A percentile compares a stretch with the other conserved stretches of the same genome.
These are phyloP conservation scores for Dendrostoma leiphaemia DNA, from an alignment of 2,329 filamentous ascomycete species.

Conservation along the genomic window DNA sequence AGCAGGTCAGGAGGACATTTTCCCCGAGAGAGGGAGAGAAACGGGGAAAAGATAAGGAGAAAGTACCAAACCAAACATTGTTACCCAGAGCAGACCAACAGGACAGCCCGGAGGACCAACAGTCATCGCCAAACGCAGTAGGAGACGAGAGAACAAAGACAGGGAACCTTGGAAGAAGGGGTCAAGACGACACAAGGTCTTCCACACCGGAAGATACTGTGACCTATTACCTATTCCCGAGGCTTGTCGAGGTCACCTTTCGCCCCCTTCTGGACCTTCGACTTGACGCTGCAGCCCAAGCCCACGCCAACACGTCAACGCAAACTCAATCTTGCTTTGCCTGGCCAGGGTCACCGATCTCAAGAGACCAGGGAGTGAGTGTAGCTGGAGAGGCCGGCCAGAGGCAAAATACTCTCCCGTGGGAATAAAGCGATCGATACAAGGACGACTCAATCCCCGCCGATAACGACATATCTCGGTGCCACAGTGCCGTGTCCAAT, in stretches of 20 bases:
- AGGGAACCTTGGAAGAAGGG: background rate
- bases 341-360: too few relatives aligned
- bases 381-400: too few relatives aligned
- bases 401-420: background rate
- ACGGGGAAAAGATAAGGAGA: background rate
- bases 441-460: background rate
- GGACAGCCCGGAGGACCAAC: too few relatives aligned
- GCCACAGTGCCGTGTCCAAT: background rate
- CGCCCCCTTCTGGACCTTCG: too few relatives aligned
- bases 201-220: too few relatives aligned
- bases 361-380: background rate
- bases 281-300: background rate
- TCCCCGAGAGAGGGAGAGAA: background rate
- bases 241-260: too few relatives aligned
- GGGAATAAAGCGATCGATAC: background rate
- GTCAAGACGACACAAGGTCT: too few relatives aligned
- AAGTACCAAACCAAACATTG: too few relatives aligned
- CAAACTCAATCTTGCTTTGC: too few relatives aligned
- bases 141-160: background rate
- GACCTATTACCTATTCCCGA: too few relatives aligned
- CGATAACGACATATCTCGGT: background rate
- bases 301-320: too few relatives aligned
- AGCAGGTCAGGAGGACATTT: background rate
- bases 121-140: background rate
- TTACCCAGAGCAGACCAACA: too few relatives aligned